phyloP scores from a whole-genome alignment of 176 grass and related monocot species.

The Hordeum marinum region DNA sequence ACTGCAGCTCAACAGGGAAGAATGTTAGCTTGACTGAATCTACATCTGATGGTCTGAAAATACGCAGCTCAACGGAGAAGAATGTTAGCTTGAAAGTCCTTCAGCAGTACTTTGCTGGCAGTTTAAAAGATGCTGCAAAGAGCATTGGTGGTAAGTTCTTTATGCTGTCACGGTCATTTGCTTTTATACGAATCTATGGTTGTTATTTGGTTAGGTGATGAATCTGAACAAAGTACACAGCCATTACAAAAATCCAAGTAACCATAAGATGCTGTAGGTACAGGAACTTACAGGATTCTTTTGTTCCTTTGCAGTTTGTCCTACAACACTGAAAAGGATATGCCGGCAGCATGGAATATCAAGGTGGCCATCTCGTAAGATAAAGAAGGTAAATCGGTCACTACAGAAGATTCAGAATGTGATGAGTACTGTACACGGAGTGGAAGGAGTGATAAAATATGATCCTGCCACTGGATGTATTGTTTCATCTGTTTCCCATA shows the following conservation, averaged over 20 bases:
- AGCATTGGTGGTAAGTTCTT: conserved; percentile 55
- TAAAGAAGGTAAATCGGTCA: conserved; percentile 74
- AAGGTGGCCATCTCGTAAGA: conserved; percentile 75
- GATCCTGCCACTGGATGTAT: conserved; percentile 55
- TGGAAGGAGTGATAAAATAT: conserved; percentile 44
- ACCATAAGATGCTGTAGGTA: neutral
- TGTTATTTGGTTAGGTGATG: neutral
- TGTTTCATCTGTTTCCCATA: conserved; percentile 21
- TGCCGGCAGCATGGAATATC: conserved; percentile 56
- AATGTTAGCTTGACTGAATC: conserved; percentile 42
- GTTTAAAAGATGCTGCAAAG: conserved; percentile 77
- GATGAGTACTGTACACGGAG: conserved; percentile 57
- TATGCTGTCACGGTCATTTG: neutral
- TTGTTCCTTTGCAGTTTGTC: conserved; percentile 52
- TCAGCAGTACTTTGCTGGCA: conserved; percentile 58
- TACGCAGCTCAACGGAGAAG: conserved; percentile 31
- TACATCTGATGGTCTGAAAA: conserved; percentile 26
- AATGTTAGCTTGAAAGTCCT: conserved; percentile 50
- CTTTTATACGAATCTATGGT: neutral
- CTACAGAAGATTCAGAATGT: conserved; percentile 62
- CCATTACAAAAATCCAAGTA: neutral
- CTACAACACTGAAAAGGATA: conserved; percentile 67
- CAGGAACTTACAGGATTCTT: neutral
- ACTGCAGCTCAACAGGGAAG: conserved; percentile 26
- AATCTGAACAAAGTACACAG: neutral